Evolutionary conservation across 2,329 filamentous ascomycete species (phyloP).

Genomic region (Alternaria gansuensis): DNA sequence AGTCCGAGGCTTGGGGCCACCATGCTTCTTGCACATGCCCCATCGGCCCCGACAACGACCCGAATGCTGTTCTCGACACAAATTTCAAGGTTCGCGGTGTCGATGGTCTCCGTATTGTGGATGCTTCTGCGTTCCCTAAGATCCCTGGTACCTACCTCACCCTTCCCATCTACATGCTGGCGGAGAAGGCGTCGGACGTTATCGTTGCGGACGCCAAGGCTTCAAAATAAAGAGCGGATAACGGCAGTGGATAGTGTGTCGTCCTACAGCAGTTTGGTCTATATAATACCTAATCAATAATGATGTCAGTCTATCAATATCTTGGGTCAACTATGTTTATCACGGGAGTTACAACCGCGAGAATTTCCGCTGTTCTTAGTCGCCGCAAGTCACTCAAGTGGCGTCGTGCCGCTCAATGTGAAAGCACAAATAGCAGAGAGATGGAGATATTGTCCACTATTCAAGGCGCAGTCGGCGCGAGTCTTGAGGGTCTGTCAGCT

Average conservation of each 20-base stretch:
- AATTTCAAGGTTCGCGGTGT: conserved; percentile 64
- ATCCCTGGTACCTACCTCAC: conserved; percentile 63
- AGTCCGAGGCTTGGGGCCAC: conserved; percentile 56
- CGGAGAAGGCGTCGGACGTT: conserved; percentile 69
- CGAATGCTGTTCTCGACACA: conserved; percentile 63
- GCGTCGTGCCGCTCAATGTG: background rate
- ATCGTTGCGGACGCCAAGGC: conserved; percentile 54
- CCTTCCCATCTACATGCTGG: conserved; percentile 64
- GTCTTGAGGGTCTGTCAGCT: background rate
- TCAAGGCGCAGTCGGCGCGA: background rate
- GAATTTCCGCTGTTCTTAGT: background rate
- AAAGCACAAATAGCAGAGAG: background rate
- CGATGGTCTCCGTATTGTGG: conserved; percentile 61
- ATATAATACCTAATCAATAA: conserved; percentile 2
- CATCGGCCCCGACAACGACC: conserved; percentile 62
- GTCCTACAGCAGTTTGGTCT: background rate
- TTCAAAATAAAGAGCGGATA: conserved; percentile 1
- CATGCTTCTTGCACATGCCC: conserved; percentile 67
- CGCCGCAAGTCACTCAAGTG: background rate
- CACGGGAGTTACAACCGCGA: background rate
- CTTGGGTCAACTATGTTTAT: background rate
- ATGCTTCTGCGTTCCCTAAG: conserved; percentile 44
- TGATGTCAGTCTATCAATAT: background rate
- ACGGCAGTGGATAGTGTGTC: background rate
- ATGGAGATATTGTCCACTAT: background rate